These are phyloP conservation scores for Gigaspora rosea DNA, from an alignment of 192 early-diverging fungal genomes.

Conservation along the genomic window DNA sequence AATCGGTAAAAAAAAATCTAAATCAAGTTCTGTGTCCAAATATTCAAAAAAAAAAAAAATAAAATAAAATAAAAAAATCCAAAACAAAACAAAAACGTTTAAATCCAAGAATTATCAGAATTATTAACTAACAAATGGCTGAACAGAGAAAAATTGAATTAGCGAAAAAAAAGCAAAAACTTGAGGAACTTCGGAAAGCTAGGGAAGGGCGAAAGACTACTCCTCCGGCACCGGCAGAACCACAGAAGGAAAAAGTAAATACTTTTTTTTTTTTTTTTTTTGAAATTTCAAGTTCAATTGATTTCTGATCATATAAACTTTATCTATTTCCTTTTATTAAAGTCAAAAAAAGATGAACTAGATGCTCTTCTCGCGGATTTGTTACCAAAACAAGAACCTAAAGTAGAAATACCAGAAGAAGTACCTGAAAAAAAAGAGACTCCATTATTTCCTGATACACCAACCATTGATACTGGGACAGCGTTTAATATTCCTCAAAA, in stretches of 20 bases:
- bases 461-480: constrained; percentile 35
- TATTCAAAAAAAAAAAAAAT: too few species aligned
- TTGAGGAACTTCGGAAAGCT: constrained; percentile 82
- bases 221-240: constrained; percentile 13
- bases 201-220: constrained; percentile 73
- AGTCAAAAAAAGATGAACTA: not conserved
- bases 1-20: too few species aligned
- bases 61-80: not conserved
- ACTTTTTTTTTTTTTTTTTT: not conserved
- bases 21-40: too few species aligned
- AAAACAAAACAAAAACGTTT: not conserved
- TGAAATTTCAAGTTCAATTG: not conserved
- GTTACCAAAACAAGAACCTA: not conserved
- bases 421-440: not conserved
- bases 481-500: not conserved
- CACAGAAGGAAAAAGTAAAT: not conserved
- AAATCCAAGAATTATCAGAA: not conserved
- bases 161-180: constrained; percentile 87
- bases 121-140: not conserved
- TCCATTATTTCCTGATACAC: not conserved
- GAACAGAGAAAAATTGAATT: constrained; percentile 77
- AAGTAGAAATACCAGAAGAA: not conserved
- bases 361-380: not conserved
- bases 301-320: not conserved
- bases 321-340: not conserved